Evolutionary conservation across 352 stramenopile species (phyloP).

Genomic region (Bremia lactucae): DNA sequence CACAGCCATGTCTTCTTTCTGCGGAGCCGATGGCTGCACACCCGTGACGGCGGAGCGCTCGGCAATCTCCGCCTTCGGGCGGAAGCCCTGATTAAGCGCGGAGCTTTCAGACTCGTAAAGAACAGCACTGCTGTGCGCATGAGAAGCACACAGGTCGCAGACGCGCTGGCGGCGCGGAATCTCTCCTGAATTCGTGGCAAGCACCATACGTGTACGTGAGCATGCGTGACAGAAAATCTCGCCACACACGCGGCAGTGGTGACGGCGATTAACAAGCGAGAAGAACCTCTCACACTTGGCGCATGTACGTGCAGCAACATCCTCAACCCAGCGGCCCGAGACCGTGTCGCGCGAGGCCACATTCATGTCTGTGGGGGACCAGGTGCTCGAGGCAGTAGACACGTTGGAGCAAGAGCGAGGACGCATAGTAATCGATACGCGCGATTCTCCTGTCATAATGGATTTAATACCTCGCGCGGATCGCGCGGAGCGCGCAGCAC

Average conservation of each 20-base stretch:
- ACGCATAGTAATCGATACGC: slow-evolving; percentile 11
- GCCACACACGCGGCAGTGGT: slow-evolving; percentile 76
- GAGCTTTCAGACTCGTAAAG: slow-evolving; percentile 46
- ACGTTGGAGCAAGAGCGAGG: slow-evolving; percentile 51
- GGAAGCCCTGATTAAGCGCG: slow-evolving; percentile 21
- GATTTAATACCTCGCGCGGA: slow-evolving; percentile 19
- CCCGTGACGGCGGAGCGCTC: slow-evolving; percentile 15
- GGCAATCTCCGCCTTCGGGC: slow-evolving; percentile 19
- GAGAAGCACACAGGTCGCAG: slow-evolving; percentile 51
- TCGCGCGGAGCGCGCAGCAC: slow-evolving; percentile 19
- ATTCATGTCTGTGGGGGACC: slow-evolving; percentile 36
- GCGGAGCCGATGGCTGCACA: slow-evolving; percentile 11
- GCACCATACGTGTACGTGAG: slow-evolving; percentile 69
- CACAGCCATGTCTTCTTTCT: not conserved
- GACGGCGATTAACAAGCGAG: slow-evolving; percentile 62
- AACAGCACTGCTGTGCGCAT: slow-evolving; percentile 54
- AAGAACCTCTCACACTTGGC: slow-evolving; percentile 60
- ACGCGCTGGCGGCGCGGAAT: slow-evolving; percentile 63
- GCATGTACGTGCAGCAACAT: slow-evolving; percentile 39
- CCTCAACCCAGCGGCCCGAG: slow-evolving; percentile 59
- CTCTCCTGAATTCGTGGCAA: slow-evolving; percentile 54
- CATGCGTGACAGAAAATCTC: slow-evolving; percentile 78
- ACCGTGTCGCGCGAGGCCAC: slow-evolving; percentile 40
- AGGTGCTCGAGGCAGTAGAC: slow-evolving; percentile 57
- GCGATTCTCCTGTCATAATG: slow-evolving; percentile 1